Evolutionary conservation across 768 basidiomycete species (phyloP).

Genomic region (Chiua virens): DNA sequence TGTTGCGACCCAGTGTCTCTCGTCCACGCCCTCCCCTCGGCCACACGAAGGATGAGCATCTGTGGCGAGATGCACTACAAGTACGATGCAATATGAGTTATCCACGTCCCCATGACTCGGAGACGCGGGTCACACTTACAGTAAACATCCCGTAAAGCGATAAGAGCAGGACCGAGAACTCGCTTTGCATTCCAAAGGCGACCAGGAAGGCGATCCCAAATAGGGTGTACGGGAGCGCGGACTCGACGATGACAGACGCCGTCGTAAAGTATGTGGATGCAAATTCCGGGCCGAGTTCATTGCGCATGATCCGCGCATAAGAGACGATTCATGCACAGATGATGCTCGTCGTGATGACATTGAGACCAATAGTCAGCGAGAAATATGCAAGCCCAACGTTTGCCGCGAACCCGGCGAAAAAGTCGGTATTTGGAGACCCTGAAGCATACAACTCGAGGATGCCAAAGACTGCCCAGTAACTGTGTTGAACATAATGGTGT

Average conservation of each 20-base stretch:
- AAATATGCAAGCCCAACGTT: slow-evolving; percentile 11
- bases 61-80: slow-evolving; percentile 16
- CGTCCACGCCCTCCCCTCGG: slow-evolving; percentile 8
- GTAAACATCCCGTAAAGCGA: slow-evolving; percentile 15
- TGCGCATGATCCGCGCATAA: slow-evolving; percentile 2
- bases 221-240: slow-evolving; percentile 16
- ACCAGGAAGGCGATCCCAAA: slow-evolving; percentile 12
- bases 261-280: slow-evolving; percentile 5
- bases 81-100: background rate
- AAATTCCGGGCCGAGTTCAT: background rate
- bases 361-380: slow-evolving; percentile 9
- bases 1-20: background rate
- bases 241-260: slow-evolving; percentile 10
- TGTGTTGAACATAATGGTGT: too few species aligned
- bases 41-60: slow-evolving; percentile 17
- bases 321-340: slow-evolving; percentile 14
- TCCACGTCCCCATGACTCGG: too few species aligned
- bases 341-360: slow-evolving; percentile 6
- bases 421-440: slow-evolving; percentile 5
- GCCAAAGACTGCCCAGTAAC: slow-evolving; percentile 1
- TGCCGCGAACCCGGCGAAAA: slow-evolving; percentile 9
- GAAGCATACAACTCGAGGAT: slow-evolving; percentile 4
- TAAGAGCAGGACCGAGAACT: slow-evolving; percentile 11
- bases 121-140: background rate
- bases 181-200: slow-evolving; percentile 5